Base-by-base conservation (phyloP, 78 protist genomes). In the Capsaspora owczarzaki region DNA sequence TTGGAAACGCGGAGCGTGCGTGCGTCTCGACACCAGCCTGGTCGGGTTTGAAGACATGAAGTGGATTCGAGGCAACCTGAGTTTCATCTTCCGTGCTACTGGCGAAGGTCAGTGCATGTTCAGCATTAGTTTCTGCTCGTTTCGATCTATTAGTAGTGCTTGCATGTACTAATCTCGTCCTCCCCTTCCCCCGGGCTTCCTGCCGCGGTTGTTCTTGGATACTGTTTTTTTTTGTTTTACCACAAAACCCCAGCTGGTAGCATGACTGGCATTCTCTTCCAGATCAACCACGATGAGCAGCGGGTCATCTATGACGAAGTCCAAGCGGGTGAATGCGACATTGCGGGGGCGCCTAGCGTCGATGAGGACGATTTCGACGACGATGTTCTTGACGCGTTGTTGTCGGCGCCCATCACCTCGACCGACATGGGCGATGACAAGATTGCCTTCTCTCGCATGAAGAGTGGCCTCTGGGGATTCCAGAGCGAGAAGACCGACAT, bases 11-110 rank as follows among this genome's bases (percentile, higher is more conserved):
- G 91, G 91, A 19, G 78, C 91, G 35, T 72, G 80, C 35, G 75
- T 88, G 63, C 74, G 91, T 38, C 79, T 88, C 31, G 86, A 88
- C 53, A 70, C 89, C 37, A 76, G 86, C 3, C 68, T 88, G 35
- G 38, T 77, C 40, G 91, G 89, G 6, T 41, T 84, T 22, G 78
- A 74, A 33, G 80, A 79, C 27, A 68, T 84, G 76, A 46, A 68
- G 72, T 88, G 86, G 46, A 47, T 61, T 31, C 78, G 89, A n/a
- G 91, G 91, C 23, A 66, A 84, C 81, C 29, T 88, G 42, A 63
- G 82, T 29, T 75, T 85, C 46, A 31, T 79, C 3, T 81, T 75
- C 37, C 6, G 22, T 42, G 76, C 78, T 33, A 10, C 2, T 10
- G 77, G 8, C 22, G 33, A 72, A 8, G 56, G 87, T 69, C 40